Conservation (phyloP, 2,329 filamentous ascomycete species). For the Chrysosphaeria jannelii region DNA sequence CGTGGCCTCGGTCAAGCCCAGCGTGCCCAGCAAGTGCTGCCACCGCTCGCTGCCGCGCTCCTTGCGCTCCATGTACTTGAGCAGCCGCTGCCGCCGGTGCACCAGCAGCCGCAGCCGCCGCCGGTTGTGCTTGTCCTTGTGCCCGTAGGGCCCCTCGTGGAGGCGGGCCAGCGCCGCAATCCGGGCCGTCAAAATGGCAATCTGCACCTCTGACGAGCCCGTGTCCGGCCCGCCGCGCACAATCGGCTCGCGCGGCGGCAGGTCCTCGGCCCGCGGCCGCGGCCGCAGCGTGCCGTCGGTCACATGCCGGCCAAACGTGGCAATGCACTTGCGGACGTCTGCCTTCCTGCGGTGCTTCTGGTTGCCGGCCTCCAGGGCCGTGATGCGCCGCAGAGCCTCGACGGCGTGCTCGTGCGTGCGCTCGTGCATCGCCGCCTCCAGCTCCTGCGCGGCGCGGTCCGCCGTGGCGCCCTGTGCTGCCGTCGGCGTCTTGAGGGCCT, state of each 20-base stretch:
- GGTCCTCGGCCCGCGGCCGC: slow-evolving; percentile 19
- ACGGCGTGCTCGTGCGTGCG: slow-evolving; percentile 33
- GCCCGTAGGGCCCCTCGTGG: slow-evolving; percentile 32
- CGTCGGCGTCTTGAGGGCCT: slow-evolving; percentile 15
- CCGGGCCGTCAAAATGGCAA: slow-evolving; percentile 80
- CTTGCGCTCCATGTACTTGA: slow-evolving; percentile 64
- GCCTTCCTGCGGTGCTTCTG: slow-evolving; percentile 49
- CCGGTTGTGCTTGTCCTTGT: slow-evolving; percentile 85
- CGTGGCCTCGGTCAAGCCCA: slow-evolving; percentile 64
- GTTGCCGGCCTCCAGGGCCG: slow-evolving; percentile 45
- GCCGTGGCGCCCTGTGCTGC: slow-evolving; percentile 9
- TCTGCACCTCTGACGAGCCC: slow-evolving; percentile 90
- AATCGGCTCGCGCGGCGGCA: slow-evolving; percentile 11
- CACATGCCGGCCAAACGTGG: slow-evolving; percentile 69
- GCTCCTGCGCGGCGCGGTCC: slow-evolving; percentile 12
- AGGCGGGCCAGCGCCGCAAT: slow-evolving; percentile 54
- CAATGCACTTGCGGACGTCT: slow-evolving; percentile 61
- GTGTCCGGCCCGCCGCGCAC: slow-evolving; percentile 66
- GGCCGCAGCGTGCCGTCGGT: slow-evolving; percentile 44
- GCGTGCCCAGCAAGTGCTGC: slow-evolving; percentile 53
- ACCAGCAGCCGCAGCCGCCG: slow-evolving; percentile 61
- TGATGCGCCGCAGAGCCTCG: slow-evolving; percentile 53
- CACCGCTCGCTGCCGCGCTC: slow-evolving; percentile 78
- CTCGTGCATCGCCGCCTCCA: slow-evolving; percentile 17
- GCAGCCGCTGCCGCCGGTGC: slow-evolving; percentile 64